phyloP scores from a whole-genome alignment of 2,329 filamentous ascomycete genomes.

The Aureobasidium sp. region DNA sequence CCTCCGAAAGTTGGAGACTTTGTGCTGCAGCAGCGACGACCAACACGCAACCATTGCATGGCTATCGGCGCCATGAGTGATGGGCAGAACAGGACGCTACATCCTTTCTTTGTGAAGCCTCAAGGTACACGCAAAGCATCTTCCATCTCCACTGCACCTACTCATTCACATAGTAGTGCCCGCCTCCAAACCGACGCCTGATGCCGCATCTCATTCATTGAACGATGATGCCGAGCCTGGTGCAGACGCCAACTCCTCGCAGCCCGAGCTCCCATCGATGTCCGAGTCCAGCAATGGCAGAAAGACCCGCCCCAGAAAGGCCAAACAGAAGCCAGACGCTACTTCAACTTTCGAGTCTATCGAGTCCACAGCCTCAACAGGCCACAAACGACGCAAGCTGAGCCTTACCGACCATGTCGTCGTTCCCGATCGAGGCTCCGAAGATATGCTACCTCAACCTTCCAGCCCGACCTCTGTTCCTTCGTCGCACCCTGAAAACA shows the following conservation, averaged over 20 bases:
- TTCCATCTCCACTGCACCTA: neutral
- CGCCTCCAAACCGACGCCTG: neutral
- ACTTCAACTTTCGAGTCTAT: neutral
- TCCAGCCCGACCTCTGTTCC: conserved; percentile 10
- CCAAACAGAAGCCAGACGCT: neutral
- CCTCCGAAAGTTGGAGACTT: neutral
- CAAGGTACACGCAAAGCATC: neutral
- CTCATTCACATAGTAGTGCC: neutral
- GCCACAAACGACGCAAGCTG: conserved; percentile 10
- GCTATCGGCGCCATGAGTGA: conserved; percentile 14
- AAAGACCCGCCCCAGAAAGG: neutral
- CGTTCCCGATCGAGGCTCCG: conserved; percentile 1
- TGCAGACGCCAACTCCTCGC: neutral
- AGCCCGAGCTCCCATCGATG: neutral
- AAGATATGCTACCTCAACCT: conserved; percentile 9
- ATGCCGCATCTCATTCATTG: neutral
- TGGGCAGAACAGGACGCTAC: conserved; percentile 13
- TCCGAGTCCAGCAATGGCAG: neutral
- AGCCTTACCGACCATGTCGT: neutral
- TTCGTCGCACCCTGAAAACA: conserved; percentile 8
- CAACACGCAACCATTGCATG: neutral
- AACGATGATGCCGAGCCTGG: neutral
- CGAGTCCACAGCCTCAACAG: neutral
- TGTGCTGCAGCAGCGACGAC: neutral
- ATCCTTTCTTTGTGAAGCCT: conserved; percentile 16